Evolutionary conservation across 495 filamentous ascomycete genomes (phyloP), one percentile per base, ranked within the genome.

Genomic region (Corynascus novoguineensis): DNA sequence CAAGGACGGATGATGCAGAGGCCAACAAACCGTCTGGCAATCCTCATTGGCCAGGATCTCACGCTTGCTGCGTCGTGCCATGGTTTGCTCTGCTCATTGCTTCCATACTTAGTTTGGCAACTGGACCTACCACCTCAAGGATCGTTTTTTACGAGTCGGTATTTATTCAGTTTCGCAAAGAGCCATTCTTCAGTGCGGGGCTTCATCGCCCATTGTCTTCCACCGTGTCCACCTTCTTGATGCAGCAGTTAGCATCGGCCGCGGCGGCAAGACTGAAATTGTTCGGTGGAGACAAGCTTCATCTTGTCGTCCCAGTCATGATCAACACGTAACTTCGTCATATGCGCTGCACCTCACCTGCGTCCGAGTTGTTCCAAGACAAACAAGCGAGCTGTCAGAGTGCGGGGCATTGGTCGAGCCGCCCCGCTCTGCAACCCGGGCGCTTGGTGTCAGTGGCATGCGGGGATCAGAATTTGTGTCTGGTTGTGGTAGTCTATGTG

Each of bases 321-420:
- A 31, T 53, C 57, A 59, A 38, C 57, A 59, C 57, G 57, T 59
- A 53, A 51, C 32, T 37, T n/a, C 38, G 45, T 49, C 57, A 53
- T 59, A 41, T 42, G 46, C 46, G 19, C 25, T 38, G 40, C 56
- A 52, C 17, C 49, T 52, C 28, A 27, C 37, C 47, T 42, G 48
- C 27, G 55, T 21, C 44, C 19, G 31, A 1, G 55, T n/a, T n/a
- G n/a, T n/a, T n/a, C n/a, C n/a, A n/a, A n/a, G n/a, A n/a, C n/a
- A n/a, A n/a, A n/a, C 37, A 58, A 46, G 38, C 37, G 55, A 51
- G 28, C 35, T 32, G 53, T 31, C n/a, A 24, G 32, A 49, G 27
- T 56, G 44, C 53, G 53, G 53, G 53, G 53, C 53, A 55, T 9
- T 28, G 8, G 32, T 15, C 22, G 12, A 35, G 51, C n/a, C 12